Evolutionary conservation across 2,329 filamentous ascomycete genomes (phyloP), one percentile per base, ranked within the genome.

Genomic region (Trichoderma sp.): DNA sequence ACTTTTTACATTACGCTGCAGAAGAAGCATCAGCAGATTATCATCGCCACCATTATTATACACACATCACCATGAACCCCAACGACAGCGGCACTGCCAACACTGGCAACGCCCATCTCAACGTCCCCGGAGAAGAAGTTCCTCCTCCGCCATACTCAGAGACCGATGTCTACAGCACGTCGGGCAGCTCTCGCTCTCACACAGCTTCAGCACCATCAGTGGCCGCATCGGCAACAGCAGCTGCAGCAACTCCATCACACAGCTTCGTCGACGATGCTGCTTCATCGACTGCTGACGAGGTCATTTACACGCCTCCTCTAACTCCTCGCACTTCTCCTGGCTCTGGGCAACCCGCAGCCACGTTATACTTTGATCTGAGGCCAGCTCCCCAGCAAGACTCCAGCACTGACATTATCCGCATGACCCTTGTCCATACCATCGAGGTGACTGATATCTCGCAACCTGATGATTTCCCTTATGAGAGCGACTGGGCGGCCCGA

Each of bases 61-160:
- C 30, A 53, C 6, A 36, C 43, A 24, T 26, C 66, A 68, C 51
- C 39, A 75, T 74, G 76, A 74, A 71, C 61, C 69, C 70, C 26
- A 60, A 21, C 34, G 32, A 21, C 32, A 21, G 32, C 32, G 36
- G 36, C 21, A 12, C 30, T 26, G 43, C 18, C 56, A 34, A 24
- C 28, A 30, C 12, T 39, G 28, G 14, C 67, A 74, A 71, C 56
- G 36, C 34, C 15, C 71, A 71, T n/a, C 74, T 74, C 53, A 73
- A 64, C 68, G 70, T 75, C 70, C 73, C 71, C 18, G 73, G 63
- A 12, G 79, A 83, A 70, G 82, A 86, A 72, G 77, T 79, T 8
- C 86, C 87, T 24, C 87, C 87, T 56, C 87, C 87, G 5, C 88
- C 88, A 6, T 90, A 90, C 75, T 84, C 84, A 51, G 87, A 88